phyloP scores from a whole-genome alignment of 2,329 filamentous ascomycete species.

The Magnaporthiopsis incrustans region DNA sequence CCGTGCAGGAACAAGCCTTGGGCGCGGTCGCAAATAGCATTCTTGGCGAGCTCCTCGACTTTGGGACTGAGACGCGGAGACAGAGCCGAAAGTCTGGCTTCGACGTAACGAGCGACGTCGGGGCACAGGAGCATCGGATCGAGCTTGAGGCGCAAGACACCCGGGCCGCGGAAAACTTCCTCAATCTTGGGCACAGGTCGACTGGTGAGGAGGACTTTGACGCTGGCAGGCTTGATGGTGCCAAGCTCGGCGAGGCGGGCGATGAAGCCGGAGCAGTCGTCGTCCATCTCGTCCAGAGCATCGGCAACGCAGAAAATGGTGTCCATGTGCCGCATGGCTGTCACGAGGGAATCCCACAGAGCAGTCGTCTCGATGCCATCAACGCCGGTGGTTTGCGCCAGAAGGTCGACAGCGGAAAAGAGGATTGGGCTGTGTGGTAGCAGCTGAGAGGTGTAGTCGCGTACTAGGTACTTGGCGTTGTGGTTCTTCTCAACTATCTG shows the following conservation, averaged over 20 bases:
- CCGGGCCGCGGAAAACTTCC: slow-evolving; percentile 18
- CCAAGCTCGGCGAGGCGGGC: not conserved
- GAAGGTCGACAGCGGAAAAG: slow-evolving; percentile 14
- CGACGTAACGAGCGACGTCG: slow-evolving; percentile 32
- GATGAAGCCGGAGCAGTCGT: slow-evolving; percentile 19
- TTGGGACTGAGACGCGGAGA: slow-evolving; percentile 10
- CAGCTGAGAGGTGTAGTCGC: slow-evolving; percentile 27
- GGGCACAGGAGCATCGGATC: slow-evolving; percentile 25
- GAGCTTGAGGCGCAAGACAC: slow-evolving; percentile 17
- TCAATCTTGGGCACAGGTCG: slow-evolving; percentile 24
- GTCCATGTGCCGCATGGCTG: not conserved
- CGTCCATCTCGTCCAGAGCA: slow-evolving; percentile 23
- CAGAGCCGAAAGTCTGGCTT: slow-evolving; percentile 12
- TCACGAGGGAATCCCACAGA: not conserved
- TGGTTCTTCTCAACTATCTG: slow-evolving; percentile 29
- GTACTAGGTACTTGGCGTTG: slow-evolving; percentile 19
- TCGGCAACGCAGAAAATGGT: not conserved
- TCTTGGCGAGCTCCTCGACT: slow-evolving; percentile 14
- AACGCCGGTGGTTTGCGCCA: not conserved
- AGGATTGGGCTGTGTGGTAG: slow-evolving; percentile 22
- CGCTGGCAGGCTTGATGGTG: not conserved
- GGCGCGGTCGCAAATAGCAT: slow-evolving; percentile 26
- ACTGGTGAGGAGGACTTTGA: slow-evolving; percentile 14
- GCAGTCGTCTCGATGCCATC: not conserved
- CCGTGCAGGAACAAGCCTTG: slow-evolving; percentile 39